Conservation (phyloP, 257 asterid species). For the Leptodermis oblonga region DNA sequence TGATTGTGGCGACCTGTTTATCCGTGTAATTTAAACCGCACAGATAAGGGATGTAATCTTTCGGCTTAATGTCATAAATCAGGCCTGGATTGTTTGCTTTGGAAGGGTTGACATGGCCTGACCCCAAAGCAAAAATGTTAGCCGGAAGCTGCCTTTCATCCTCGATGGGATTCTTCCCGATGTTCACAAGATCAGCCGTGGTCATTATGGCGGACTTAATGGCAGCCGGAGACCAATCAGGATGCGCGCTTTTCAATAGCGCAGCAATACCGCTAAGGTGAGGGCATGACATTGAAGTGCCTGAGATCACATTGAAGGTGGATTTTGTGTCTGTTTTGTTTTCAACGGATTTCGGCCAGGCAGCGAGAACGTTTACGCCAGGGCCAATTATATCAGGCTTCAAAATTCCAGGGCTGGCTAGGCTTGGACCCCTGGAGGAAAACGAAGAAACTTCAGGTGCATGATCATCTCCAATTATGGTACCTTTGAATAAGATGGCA, state of each 20-base stretch:
- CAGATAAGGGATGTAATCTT: constrained; percentile 9
- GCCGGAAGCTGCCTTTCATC: constrained; percentile 6
- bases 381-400: constrained; percentile 17
- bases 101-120: constrained; percentile 11
- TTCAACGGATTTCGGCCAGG: constrained; percentile 6
- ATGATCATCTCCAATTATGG: constrained; percentile 10
- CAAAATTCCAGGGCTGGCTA: constrained; percentile 4
- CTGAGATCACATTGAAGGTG: constrained; percentile 8
- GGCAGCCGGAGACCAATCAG: neutral
- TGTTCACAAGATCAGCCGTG: constrained; percentile 6
- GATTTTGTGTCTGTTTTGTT: neutral
- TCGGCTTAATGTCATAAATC: constrained; percentile 12
- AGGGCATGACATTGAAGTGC: neutral
- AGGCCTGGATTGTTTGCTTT: constrained; percentile 15
- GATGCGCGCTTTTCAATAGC: neutral
- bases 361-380: constrained; percentile 13
- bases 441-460: constrained; percentile 15
- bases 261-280: neutral
- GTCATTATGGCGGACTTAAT: neutral
- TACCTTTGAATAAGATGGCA: constrained; percentile 11
- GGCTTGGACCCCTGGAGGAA: constrained; percentile 16
- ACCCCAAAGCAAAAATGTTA: neutral
- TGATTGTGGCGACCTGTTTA: neutral
- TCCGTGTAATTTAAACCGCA: constrained; percentile 10
- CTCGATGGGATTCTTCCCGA: constrained; percentile 10